Percentiles rank a stretch among this genome's conserved stretches.
These are phyloP conservation scores for Jackrogersella minutella DNA, from an alignment of 495 filamentous ascomycete species.

Conservation along the genomic window DNA sequence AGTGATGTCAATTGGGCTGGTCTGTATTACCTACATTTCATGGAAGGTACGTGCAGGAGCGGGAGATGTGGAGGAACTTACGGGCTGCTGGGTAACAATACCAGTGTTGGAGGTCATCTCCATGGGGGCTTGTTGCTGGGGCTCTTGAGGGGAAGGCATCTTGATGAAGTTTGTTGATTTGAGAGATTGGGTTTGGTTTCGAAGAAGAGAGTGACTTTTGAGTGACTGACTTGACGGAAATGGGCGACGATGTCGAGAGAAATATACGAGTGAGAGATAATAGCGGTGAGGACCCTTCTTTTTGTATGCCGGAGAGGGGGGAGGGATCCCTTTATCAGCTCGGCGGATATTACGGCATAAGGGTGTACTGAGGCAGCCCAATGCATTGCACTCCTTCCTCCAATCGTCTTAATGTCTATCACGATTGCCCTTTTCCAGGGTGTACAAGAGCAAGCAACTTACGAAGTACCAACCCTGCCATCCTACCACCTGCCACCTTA, in stretches of 20 bases:
- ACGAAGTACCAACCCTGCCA: neutral
- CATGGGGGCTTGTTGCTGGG: slow-evolving; percentile 48
- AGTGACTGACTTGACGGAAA: slow-evolving; percentile 4
- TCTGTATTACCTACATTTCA: neutral
- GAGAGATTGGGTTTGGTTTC: slow-evolving; percentile 1
- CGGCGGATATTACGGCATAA: slow-evolving; percentile 37
- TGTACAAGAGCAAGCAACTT: neutral
- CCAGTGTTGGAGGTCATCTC: slow-evolving; percentile 38
- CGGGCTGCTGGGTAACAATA: slow-evolving; percentile 45
- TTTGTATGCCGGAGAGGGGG: neutral
- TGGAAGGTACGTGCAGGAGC: neutral
- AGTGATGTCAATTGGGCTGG: slow-evolving; percentile 10
- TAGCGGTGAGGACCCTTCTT: slow-evolving; percentile 20
- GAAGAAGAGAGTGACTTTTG: neutral
- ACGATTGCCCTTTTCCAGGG: slow-evolving; percentile 1
- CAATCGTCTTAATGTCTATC: slow-evolving; percentile 5
- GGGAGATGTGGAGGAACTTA: slow-evolving; percentile 19
- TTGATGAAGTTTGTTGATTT: slow-evolving; percentile 16
- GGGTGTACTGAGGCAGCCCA: slow-evolving; percentile 22
- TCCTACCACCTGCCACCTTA: too few relatives aligned
- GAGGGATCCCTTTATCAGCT: slow-evolving; percentile 19
- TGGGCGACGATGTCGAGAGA: slow-evolving; percentile 12
- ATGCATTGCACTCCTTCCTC: slow-evolving; percentile 3
- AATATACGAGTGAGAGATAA: neutral
- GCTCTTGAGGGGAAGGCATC: slow-evolving; percentile 44